Percentiles rank a stretch among this genome's conserved stretches.
Evolutionary conservation across 148 eudicot species (phyloP).

Genomic region (Selenicereus undatus): DNA sequence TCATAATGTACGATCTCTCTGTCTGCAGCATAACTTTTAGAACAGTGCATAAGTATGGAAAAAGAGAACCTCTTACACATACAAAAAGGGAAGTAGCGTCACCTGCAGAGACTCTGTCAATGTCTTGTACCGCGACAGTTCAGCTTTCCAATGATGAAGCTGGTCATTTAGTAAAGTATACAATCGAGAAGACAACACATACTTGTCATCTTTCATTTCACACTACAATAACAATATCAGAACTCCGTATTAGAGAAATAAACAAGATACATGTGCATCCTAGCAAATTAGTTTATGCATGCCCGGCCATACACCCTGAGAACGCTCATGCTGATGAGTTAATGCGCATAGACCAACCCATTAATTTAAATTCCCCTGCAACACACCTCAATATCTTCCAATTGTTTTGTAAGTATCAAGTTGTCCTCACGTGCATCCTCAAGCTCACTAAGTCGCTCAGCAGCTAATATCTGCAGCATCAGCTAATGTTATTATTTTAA

Average conservation of each 20-base stretch:
- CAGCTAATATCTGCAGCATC: conserved; percentile 67
- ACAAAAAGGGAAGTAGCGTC: conserved; percentile 19
- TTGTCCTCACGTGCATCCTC: conserved; percentile 84
- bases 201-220: conserved; percentile 71
- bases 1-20: conserved; percentile 60
- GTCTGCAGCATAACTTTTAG: conserved; percentile 49
- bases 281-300: not conserved
- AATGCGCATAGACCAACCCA: not conserved
- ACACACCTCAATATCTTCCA: conserved; percentile 80
- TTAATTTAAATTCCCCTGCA: not conserved
- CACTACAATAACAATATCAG: conserved; percentile 37
- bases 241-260: conserved; percentile 9
- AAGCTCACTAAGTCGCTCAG: conserved; percentile 85
- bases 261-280: not conserved
- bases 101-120: conserved; percentile 84
- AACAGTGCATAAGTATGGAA: conserved; percentile 19
- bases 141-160: conserved; percentile 85
- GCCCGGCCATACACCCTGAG: not conserved
- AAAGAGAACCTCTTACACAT: not conserved
- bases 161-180: conserved; percentile 79
- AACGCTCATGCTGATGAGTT: no score
- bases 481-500: conserved; percentile 12
- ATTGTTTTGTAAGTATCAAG: conserved; percentile 57
- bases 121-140: conserved; percentile 59
- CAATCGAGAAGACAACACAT: conserved; percentile 63